phyloP scores from a whole-genome alignment of 179 eudicot species.

The Patellifolia procumbens region DNA sequence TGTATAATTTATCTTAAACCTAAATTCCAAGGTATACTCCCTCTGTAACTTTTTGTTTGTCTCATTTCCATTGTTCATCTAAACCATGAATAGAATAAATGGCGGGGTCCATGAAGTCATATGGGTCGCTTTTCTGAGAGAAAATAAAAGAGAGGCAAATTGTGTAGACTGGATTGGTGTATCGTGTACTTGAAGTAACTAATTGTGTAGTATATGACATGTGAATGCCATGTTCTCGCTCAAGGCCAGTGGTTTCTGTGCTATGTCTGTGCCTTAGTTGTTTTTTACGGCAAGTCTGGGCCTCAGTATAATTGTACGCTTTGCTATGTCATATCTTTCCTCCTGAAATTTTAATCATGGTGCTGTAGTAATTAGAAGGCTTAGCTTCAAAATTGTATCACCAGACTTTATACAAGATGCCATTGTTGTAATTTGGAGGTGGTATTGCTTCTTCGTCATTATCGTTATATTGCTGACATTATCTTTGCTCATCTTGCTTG shows the following conservation, averaged over 20 bases:
- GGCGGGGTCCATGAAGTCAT: too few species aligned
- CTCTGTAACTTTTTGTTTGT: too few species aligned
- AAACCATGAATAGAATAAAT: too few species aligned
- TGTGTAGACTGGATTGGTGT: not conserved
- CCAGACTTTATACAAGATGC: not conserved
- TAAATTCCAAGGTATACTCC: not conserved
- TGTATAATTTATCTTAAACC: not conserved
- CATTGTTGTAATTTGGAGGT: not conserved
- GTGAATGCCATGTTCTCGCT: not conserved
- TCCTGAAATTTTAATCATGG: not conserved
- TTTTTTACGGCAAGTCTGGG: not conserved
- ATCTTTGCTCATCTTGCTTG: constrained; percentile 8
- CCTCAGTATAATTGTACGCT: not conserved
- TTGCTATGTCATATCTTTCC: not conserved
- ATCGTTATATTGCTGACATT: not conserved
- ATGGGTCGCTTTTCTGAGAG: too few species aligned
- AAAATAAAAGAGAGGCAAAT: too few species aligned
- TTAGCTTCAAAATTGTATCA: not conserved
- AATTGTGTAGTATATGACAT: not conserved
- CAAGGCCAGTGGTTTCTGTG: not conserved
- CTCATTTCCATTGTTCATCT: too few species aligned
- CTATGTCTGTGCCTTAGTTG: not conserved
- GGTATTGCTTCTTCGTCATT: constrained; percentile 2
- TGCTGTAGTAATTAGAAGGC: not conserved
- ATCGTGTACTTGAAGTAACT: not conserved